Conservation (phyloP, 208 protist genomes). For the Wallacemonas sp. region DNA sequence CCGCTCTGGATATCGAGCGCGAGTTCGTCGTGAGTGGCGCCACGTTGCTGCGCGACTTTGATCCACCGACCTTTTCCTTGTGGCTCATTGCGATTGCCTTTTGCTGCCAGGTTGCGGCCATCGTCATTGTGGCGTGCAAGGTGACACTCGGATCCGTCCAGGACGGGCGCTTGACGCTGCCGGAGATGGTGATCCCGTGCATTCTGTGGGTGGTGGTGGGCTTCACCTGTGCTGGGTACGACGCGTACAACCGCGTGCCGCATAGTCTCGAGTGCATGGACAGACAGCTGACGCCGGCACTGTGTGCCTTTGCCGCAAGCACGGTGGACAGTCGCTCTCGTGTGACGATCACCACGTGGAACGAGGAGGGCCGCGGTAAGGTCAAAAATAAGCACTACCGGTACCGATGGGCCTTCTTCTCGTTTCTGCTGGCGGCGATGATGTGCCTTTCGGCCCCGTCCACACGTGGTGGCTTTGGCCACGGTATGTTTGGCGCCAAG, state of each 20-base stretch:
- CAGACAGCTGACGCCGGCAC: constrained; percentile 53
- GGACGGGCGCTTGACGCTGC: constrained; percentile 41
- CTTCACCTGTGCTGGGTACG: constrained; percentile 49
- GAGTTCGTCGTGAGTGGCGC: constrained; percentile 84
- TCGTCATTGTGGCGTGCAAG: constrained; percentile 49
- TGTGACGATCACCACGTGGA: constrained; percentile 77
- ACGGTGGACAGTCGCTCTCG: constrained; percentile 58
- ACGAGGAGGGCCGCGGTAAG: constrained; percentile 64
- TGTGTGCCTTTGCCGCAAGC: constrained; percentile 68
- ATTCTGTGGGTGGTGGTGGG: constrained; percentile 57
- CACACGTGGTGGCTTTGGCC: constrained; percentile 45
- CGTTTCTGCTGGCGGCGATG: constrained; percentile 37
- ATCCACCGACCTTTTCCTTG: constrained; percentile 47
- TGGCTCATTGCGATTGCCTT: constrained; percentile 43
- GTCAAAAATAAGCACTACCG: constrained; percentile 69
- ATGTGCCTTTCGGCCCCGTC: constrained; percentile 58
- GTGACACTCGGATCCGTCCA: constrained; percentile 37
- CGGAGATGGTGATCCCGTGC: constrained; percentile 66
- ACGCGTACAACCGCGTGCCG: constrained; percentile 54
- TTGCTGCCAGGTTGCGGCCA: constrained; percentile 40
- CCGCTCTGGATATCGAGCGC: constrained; percentile 62
- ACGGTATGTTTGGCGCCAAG: constrained; percentile 40
- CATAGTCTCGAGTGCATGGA: constrained; percentile 73
- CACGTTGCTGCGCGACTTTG: constrained; percentile 57
- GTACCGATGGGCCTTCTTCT: constrained; percentile 53